phyloP scores from a whole-genome alignment of 176 grass and related monocot species.

The Carex littledalei region DNA sequence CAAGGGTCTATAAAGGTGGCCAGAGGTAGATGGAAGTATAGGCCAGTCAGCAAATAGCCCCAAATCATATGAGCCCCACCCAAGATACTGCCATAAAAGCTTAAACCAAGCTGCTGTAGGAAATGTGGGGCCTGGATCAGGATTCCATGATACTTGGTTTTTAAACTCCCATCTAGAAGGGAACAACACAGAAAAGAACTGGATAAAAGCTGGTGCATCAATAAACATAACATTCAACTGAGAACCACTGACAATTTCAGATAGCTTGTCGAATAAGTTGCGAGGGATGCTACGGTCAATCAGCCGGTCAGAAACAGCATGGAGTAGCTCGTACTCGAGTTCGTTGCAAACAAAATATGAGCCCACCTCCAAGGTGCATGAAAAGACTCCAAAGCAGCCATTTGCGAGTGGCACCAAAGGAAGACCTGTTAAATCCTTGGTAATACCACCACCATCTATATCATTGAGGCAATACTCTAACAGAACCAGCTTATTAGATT shows the following conservation, averaged over 20 bases:
- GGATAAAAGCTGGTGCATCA: conserved; percentile 53
- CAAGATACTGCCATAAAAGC: conserved; percentile 90
- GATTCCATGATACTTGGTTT: conserved; percentile 75
- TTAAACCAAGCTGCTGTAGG: conserved; percentile 71
- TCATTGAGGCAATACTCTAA: conserved; percentile 82
- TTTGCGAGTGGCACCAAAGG: conserved; percentile 85
- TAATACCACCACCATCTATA: conserved; percentile 50
- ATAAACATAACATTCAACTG: conserved; percentile 60
- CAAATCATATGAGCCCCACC: conserved; percentile 54
- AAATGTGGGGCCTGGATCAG: conserved; percentile 36
- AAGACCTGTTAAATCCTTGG: conserved; percentile 63
- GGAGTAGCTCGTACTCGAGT: conserved; percentile 70
- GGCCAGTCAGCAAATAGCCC: conserved; percentile 82
- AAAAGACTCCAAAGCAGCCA: conserved; percentile 65
- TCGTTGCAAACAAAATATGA: conserved; percentile 66
- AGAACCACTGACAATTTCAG: conserved; percentile 56
- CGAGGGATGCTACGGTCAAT: conserved; percentile 65
- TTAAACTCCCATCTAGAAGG: conserved; percentile 73
- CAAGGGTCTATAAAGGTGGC: conserved; percentile 62
- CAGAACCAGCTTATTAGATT: conserved; percentile 63
- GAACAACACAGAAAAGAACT: conserved; percentile 73
- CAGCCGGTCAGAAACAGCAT: conserved; percentile 56
- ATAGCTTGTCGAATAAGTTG: conserved; percentile 46
- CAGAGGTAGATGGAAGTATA: conserved; percentile 83
- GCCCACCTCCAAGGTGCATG: conserved; percentile 32